Percentiles rank a stretch among this genome's conserved stretches.
These are phyloP conservation scores for Rhodosporidiobolus odoratus DNA, from an alignment of 768 basidiomycete species.

Conservation along the genomic window DNA sequence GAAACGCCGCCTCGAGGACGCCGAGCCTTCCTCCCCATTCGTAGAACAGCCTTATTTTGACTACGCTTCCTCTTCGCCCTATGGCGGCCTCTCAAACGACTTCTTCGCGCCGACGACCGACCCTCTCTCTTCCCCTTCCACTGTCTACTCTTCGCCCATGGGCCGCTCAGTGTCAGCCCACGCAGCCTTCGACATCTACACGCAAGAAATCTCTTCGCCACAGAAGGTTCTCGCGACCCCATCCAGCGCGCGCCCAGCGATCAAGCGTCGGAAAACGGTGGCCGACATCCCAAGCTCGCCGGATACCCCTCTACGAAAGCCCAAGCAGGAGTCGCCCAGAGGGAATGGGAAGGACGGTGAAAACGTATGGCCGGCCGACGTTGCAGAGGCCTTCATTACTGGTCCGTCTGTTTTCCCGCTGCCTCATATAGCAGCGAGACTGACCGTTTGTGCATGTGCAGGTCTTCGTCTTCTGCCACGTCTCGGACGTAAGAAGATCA, in stretches of 20 bases:
- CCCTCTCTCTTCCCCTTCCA: conserved; percentile 24
- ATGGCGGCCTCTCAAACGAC: background rate
- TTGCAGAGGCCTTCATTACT: conserved; percentile 40
- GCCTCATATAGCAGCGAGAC: background rate
- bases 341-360: conserved; percentile 31
- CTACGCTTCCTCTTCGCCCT: conserved; percentile 4
- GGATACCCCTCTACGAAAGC: background rate
- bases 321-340: background rate
- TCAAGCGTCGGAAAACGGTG: conserved; percentile 32
- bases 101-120: background rate
- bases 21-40: background rate
- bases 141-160: conserved; percentile 33
- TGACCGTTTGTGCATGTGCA: conserved; percentile 1
- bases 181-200: conserved; percentile 11
- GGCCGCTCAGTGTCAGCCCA: conserved; percentile 20
- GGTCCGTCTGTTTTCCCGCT: conserved; percentile 23
- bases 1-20: conserved; percentile 29
- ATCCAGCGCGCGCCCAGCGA: conserved; percentile 5
- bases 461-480: conserved; percentile 40
- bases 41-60: background rate
- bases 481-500: conserved; percentile 44
- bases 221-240: background rate
- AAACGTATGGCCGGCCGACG: conserved; percentile 41
- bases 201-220: background rate
- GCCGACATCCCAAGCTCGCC: conserved; percentile 9